Evolutionary conservation across 2,329 filamentous ascomycete species (phyloP).

Genomic region (Fusarium euwallaceae): DNA sequence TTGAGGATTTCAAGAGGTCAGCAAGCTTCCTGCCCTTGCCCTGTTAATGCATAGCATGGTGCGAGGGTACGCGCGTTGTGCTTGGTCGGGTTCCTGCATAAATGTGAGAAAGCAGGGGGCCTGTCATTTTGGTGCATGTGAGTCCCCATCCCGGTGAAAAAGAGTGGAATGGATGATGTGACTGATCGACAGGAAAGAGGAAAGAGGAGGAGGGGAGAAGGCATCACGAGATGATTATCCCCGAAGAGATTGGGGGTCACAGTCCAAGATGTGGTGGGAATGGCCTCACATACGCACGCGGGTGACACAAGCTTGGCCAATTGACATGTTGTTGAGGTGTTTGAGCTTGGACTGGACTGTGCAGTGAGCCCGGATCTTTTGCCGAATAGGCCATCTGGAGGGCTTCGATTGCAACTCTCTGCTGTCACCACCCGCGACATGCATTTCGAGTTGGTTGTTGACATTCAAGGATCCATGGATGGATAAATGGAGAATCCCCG

Average conservation of each 20-base stretch:
- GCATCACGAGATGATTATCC: constrained; percentile 12
- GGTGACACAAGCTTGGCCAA: not conserved
- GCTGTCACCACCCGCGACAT: constrained; percentile 21
- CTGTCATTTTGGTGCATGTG: constrained; percentile 21
- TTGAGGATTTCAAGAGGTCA: constrained; percentile 5
- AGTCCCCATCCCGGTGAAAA: constrained; percentile 15
- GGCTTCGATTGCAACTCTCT: not conserved
- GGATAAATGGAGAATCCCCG: constrained; percentile 3
- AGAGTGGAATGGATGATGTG: constrained; percentile 12
- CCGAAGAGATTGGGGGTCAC: constrained; percentile 5
- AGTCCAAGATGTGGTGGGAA: constrained; percentile 17
- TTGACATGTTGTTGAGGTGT: not conserved
- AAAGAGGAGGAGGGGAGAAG: constrained; percentile 8
- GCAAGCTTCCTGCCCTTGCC: not conserved
- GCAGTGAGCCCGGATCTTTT: constrained; percentile 6
- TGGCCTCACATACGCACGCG: constrained; percentile 25
- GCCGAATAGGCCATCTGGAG: constrained; percentile 7
- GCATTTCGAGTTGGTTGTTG: not conserved
- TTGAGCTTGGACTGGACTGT: not conserved
- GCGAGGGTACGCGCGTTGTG: constrained; percentile 14
- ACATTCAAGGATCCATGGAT: not conserved
- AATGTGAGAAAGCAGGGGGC: constrained; percentile 40
- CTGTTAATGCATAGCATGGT: constrained; percentile 6
- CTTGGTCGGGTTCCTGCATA: constrained; percentile 46
- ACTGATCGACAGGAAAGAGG: constrained; percentile 24